A percentile compares a stretch with the other conserved stretches of the same genome.
phyloP scores from a whole-genome alignment of 2,329 filamentous ascomycete species.

The Sporothrix schenckii region DNA sequence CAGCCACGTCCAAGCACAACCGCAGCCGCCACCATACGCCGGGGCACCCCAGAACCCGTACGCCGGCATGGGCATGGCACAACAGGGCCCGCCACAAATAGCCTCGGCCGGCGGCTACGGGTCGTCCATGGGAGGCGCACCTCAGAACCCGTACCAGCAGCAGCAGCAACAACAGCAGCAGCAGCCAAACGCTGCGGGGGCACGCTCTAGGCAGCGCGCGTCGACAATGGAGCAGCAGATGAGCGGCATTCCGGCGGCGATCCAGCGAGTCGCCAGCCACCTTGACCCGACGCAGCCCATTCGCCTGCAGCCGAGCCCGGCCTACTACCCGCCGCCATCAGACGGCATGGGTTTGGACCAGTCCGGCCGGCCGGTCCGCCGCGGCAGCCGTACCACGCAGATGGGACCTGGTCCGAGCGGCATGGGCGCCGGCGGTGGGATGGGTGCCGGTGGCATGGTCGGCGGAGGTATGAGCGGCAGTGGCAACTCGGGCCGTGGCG shows the following conservation, averaged over 20 bases:
- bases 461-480: constrained; percentile 38
- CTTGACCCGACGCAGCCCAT: constrained; percentile 94
- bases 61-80: constrained; percentile 70
- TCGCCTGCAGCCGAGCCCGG: constrained; percentile 88
- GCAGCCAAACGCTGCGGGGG: constrained; percentile 72
- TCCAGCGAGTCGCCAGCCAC: constrained; percentile 94
- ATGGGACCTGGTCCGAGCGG: constrained; percentile 50
- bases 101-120: constrained; percentile 63
- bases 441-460: constrained; percentile 23
- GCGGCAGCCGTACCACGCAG: constrained; percentile 72
- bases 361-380: constrained; percentile 62
- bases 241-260: constrained; percentile 86
- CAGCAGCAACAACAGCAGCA: constrained; percentile 60
- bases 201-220: constrained; percentile 74
- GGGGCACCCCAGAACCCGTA: constrained; percentile 72
- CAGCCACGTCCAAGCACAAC: constrained; percentile 64
- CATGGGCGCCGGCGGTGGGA: constrained; percentile 15
- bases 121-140: constrained; percentile 30
- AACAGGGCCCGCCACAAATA: constrained; percentile 66
- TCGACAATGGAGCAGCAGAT: constrained; percentile 96
- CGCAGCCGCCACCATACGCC: constrained; percentile 61
- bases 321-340: constrained; percentile 91
- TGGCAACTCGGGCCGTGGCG: constrained; percentile 19
- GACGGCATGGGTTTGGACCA: constrained; percentile 73
- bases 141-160: constrained; percentile 57